phyloP scores from a whole-genome alignment of 805 yeast genomes.

The Candida alai region DNA sequence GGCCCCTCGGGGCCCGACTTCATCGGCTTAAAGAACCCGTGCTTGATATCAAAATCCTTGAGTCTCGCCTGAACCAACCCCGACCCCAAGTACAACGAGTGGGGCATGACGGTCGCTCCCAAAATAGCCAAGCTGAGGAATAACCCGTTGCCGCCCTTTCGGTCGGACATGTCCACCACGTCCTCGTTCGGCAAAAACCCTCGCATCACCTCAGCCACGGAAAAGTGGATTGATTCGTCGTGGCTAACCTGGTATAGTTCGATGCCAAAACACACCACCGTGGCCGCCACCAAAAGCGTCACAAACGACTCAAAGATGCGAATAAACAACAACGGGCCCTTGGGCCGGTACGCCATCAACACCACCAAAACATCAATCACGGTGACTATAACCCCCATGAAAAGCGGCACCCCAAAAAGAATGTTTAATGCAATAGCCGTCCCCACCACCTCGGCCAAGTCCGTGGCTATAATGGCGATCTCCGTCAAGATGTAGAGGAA shows the following conservation, averaged over 20 bases:
- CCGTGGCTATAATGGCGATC: slow-evolving; percentile 88
- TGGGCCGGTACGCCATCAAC: slow-evolving; percentile 75
- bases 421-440: slow-evolving; percentile 84
- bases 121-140: slow-evolving; percentile 44
- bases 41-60: slow-evolving; percentile 37
- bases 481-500: slow-evolving; percentile 76
- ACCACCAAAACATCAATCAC: slow-evolving; percentile 78
- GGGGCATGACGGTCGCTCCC: slow-evolving; percentile 48
- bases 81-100: slow-evolving; percentile 41
- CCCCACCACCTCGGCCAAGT: slow-evolving; percentile 91
- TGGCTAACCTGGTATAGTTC: slow-evolving; percentile 69
- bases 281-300: slow-evolving; percentile 68
- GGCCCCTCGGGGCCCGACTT: not conserved
- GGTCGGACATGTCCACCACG: slow-evolving; percentile 31
- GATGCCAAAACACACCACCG: slow-evolving; percentile 80
- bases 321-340: slow-evolving; percentile 73
- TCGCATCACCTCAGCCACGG: slow-evolving; percentile 47
- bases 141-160: slow-evolving; percentile 45
- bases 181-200: slow-evolving; percentile 46
- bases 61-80: slow-evolving; percentile 42
- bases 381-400: slow-evolving; percentile 73
- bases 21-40: slow-evolving; percentile 28
- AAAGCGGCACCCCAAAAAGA: slow-evolving; percentile 67
- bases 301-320: slow-evolving; percentile 82
- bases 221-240: slow-evolving; percentile 42